Evolutionary conservation across 2,329 filamentous ascomycete genomes (phyloP).

Genomic region (Grosmannia serpens): DNA sequence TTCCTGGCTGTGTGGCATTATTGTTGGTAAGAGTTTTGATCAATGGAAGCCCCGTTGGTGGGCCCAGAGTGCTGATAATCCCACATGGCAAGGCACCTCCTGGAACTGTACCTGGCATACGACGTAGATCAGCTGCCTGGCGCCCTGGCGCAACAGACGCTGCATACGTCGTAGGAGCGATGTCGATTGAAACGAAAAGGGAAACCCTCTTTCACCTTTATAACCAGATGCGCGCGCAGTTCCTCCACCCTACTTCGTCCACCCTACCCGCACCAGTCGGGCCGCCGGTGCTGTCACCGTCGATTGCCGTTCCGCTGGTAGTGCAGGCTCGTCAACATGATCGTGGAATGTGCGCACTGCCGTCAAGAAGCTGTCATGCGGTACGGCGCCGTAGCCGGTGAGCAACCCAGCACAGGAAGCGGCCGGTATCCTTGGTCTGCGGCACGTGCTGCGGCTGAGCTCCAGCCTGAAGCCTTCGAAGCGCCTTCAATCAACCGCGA

Average conservation of each 20-base stretch:
- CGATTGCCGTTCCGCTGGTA: too few species aligned
- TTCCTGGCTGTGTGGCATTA: too few species aligned
- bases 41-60: not conserved
- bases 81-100: not conserved
- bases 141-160: not conserved
- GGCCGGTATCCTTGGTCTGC: not conserved
- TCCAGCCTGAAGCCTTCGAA: not conserved
- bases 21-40: too few species aligned
- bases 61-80: not conserved
- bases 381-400: conserved; percentile 13
- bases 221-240: conserved; percentile 14
- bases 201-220: conserved; percentile 7
- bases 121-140: not conserved
- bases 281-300: not conserved
- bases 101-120: conserved; percentile 1
- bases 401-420: conserved; percentile 15
- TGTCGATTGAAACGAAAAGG: not conserved
- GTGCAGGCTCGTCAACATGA: conserved; percentile 2
- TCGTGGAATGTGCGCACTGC: conserved; percentile 10
- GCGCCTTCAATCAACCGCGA: not conserved
- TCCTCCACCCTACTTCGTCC: conserved; percentile 14
- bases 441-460: not conserved
- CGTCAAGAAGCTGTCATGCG: conserved; percentile 10
- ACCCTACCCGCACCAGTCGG: conserved; percentile 15
- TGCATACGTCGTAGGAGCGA: not conserved